Base-by-base conservation (phyloP, 305 asterid genomes). In the Rubia peregrina region DNA sequence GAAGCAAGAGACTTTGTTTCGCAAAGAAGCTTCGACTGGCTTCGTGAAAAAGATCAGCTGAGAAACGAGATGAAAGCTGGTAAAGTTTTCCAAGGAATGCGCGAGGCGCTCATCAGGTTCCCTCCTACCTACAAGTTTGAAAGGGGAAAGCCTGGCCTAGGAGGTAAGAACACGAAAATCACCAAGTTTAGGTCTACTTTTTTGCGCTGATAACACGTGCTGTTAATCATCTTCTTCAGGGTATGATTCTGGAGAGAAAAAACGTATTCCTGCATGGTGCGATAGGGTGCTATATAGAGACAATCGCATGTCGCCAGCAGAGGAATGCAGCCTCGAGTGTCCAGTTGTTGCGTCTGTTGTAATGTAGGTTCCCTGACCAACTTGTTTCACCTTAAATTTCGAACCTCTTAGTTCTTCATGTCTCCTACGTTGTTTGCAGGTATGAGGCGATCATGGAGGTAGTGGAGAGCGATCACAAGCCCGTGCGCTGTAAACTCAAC, bases 51-150 rank as follows among this genome's bases (percentile, higher is more conserved):
- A 76, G 99, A 91, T 76, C 99, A 91, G 72, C 83, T 94, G 22
- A 84, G 95, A 74, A 96, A 88, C 33, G 96, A 91, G 78, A 94
- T 91, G 96, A 88, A 91, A 84, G 84, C 89, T 19, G 96, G 96
- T 49, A 90, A 78, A 80, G 98, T 87, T 43, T 94, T 91, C 72
- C 97, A 91, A 85, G 97, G 97, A 72, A 94, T 94, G 97, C 89
- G 96, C 0, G 97, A 91, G 84, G 97, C 99, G 5, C 84, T 87
- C 59, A 78, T 94, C 74, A 80, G 92, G 77, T 94, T 94, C 72
- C 97, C 97, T 46, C 96, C 97, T 33, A 94, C 97, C 22, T 94
- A 94, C 81, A 91, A 94, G 85, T 91, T 94, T n/a, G 99, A 94
- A 76, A 79, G 84, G 74, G 96, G 97, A 70, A 89, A 88, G 73